These are phyloP conservation scores for Pterulicium gracile DNA, from an alignment of 1,284 basidiomycete genomes.

Conservation along the genomic window DNA sequence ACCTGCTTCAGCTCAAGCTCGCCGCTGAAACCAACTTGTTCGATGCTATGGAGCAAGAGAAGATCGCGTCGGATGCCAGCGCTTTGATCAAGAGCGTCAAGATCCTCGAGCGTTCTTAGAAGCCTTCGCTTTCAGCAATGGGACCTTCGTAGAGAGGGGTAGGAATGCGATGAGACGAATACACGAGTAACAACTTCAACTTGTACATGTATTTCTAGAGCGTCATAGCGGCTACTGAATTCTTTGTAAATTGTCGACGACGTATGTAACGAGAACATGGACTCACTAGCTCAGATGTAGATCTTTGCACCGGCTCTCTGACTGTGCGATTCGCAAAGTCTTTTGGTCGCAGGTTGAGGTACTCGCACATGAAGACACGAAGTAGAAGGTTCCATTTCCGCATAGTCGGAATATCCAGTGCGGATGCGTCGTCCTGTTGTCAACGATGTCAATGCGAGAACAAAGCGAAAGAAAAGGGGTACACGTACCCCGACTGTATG, in stretches of 20 bases:
- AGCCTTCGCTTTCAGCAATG: too few species aligned
- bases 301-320: constrained; percentile 16
- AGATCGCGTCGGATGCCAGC: constrained; percentile 26
- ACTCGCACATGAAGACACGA: constrained; percentile 84
- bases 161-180: too few species aligned
- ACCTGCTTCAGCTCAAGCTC: neutral
- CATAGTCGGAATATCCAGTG: constrained; percentile 80
- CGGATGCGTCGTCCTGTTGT: constrained; percentile 76
- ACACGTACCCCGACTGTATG: constrained; percentile 62
- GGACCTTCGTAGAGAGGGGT: too few species aligned
- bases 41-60: neutral
- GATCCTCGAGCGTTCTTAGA: constrained; percentile 17
- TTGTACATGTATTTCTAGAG: neutral
- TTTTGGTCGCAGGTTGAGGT: constrained; percentile 62
- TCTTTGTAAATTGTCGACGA: neutral
- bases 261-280: neutral
- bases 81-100: constrained; percentile 28
- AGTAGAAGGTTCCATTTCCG: constrained; percentile 85
- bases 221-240: neutral
- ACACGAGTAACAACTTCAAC: too few species aligned
- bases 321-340: constrained; percentile 4
- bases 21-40: neutral
- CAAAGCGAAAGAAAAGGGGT: constrained; percentile 3
- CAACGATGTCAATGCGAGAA: constrained; percentile 5
- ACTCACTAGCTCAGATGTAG: constrained; percentile 25